A percentile compares a stretch with the other conserved stretches of the same genome.
Conservation (phyloP, 768 basidiomycete species). For the Lentinula aciculospora region DNA sequence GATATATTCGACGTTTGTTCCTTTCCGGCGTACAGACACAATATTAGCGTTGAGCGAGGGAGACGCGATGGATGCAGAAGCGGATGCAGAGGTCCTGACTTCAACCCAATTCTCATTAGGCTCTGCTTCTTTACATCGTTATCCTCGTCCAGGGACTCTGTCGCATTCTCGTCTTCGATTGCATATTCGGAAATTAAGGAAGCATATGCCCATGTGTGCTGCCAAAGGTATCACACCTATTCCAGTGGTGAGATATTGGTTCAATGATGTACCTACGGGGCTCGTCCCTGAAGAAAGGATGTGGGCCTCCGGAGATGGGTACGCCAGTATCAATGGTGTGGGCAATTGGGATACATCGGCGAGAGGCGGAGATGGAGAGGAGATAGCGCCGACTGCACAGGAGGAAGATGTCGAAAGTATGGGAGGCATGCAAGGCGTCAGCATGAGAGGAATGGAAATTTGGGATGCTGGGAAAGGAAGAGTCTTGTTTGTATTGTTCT, state of each 20-base stretch:
- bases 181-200: not conserved
- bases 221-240: not conserved
- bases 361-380: not conserved
- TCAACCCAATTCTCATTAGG: not conserved
- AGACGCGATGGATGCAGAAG: not conserved
- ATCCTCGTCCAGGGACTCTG: not conserved
- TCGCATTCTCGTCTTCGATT: not conserved
- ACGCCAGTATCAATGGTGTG: not conserved
- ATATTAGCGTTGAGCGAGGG: not conserved
- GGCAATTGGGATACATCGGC: not conserved
- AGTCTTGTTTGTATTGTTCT: not conserved
- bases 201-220: not conserved
- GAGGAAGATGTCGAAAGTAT: not conserved
- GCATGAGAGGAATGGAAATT: slow-evolving; percentile 2
- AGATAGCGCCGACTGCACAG: not conserved
- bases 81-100: not conserved
- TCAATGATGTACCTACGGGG: slow-evolving; percentile 1
- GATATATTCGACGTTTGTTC: not conserved
- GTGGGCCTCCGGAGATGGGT: slow-evolving; percentile 3
- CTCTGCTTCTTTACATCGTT: not conserved
- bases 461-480: slow-evolving; percentile 1
- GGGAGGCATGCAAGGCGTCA: slow-evolving; percentile 5
- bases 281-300: not conserved
- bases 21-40: not conserved
- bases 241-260: slow-evolving; percentile 3